phyloP scores from a whole-genome alignment of 306 rosid species.

The Trichosanthes truncata region DNA sequence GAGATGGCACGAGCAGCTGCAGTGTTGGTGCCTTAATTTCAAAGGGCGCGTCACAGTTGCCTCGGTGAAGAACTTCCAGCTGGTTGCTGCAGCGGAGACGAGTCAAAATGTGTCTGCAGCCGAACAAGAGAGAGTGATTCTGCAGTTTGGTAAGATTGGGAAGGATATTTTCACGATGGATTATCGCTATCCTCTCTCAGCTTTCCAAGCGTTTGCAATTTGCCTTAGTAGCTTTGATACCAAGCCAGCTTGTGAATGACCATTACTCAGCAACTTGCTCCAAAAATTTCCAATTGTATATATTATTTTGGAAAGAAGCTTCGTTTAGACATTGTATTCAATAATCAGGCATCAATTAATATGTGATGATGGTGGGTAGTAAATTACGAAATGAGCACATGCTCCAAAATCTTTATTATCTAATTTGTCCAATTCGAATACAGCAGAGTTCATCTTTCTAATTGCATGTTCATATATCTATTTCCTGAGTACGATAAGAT shows the following conservation, averaged over 20 bases:
- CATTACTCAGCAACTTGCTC: neutral
- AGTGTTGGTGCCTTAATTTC: conserved; percentile 96
- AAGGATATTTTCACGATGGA: conserved; percentile 97
- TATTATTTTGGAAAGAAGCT: conserved; percentile 5
- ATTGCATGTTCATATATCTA: neutral
- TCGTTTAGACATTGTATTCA: neutral
- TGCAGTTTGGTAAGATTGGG: conserved; percentile 90
- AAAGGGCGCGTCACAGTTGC: conserved; percentile 94
- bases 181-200: conserved; percentile 85
- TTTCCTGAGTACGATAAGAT: too few relatives aligned
- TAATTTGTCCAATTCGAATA: too few relatives aligned
- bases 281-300: conserved; percentile 4
- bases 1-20: conserved; percentile 93
- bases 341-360: neutral
- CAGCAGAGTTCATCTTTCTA: neutral
- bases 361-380: neutral
- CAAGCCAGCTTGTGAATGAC: conserved; percentile 92
- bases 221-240: conserved; percentile 97
- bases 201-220: conserved; percentile 93
- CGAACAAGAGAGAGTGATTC: conserved; percentile 77
- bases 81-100: conserved; percentile 72
- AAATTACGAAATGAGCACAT: neutral
- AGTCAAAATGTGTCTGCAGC: conserved; percentile 42
- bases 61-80: conserved; percentile 91
- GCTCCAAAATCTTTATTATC: neutral